Evolutionary conservation across 2,329 filamentous ascomycete species (phyloP), one percentile per base, ranked within the genome.

Genomic region (Phyllosticta citrichinensis): DNA sequence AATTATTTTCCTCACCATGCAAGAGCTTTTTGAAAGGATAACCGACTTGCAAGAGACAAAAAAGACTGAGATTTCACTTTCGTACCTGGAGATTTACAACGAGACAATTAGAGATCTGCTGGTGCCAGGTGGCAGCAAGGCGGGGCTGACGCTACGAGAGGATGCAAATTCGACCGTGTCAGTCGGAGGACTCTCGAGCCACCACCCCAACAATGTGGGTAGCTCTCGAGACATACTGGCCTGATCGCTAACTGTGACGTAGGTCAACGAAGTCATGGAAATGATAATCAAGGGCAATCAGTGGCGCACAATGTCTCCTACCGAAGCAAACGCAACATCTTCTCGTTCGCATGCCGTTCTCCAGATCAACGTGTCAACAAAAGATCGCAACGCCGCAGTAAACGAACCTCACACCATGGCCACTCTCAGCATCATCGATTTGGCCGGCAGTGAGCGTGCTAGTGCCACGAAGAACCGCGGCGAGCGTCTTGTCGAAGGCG

Each of bases 1-100:
- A 62, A 97, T 99, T 69, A 99, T 99, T 72, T 99, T 97, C 76
- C 78, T 99, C 68, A 97, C 94, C 0, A 99, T 99, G 92, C 93
- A 97, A 75, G 94, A 99, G 75, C 80, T 99, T 24, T 99, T 99
- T 70, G 94, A 99, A 77, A 90, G 93, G 74, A 96, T 99, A 66
- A 79, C 81, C n/a, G 94, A 97, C 61, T 78, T 89, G 59, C 87
- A 87, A 64, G 85, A 88, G 62, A 91, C 96, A 63, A 97, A 97
- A 75, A 81, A 86, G 27, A 94, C 91, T 3, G 94, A 97, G 69
- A 80, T 99, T 59, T 91, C 92, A 0, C 83, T 99, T 17, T 97
- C 92, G 0, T 99, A 97, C 70, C 82, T 99, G 47, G 94, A 99
- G 72, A 99, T 99, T 65, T 99, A 99, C 81, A 99, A 99, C 72